These are phyloP conservation scores for Paratinospora sagittata DNA, from an alignment of 164 flowering plant species.

Conservation along the genomic window DNA sequence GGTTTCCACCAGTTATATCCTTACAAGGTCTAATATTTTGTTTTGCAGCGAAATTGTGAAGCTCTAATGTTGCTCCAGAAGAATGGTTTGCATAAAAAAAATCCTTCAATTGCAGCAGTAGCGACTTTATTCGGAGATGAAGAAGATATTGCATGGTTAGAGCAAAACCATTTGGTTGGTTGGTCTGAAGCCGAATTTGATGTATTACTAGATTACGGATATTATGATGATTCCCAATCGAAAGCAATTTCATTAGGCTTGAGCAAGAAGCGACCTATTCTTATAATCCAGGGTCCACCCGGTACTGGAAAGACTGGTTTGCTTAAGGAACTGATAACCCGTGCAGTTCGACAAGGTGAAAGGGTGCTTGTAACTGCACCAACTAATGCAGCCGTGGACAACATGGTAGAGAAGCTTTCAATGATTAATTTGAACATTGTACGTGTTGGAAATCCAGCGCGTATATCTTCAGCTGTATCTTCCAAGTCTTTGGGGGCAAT, in stretches of 20 bases:
- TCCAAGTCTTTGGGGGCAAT: conserved; percentile 72
- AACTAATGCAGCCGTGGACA: conserved; percentile 93
- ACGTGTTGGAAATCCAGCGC: conserved; percentile 88
- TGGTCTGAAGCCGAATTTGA: conserved; percentile 47
- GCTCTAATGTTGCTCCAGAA: conserved; percentile 92
- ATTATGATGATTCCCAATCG: conserved; percentile 58
- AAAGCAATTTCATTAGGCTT: conserved; percentile 69
- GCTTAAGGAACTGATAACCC: conserved; percentile 61
- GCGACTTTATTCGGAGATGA: conserved; percentile 78
- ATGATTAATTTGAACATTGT: conserved; percentile 56
- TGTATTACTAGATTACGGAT: conserved; percentile 25
- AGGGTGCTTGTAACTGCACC: conserved; percentile 92
- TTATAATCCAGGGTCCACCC: conserved; percentile 84
- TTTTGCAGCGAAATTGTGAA: conserved; percentile 79
- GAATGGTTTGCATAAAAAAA: conserved; percentile 78
- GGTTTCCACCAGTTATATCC: not conserved
- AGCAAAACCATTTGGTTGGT: conserved; percentile 47
- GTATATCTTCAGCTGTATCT: conserved; percentile 69
- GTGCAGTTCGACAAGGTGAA: conserved; percentile 74
- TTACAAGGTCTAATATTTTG: conserved; percentile 4
- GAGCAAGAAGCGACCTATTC: conserved; percentile 69
- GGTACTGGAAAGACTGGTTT: conserved; percentile 89
- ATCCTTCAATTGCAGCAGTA: conserved; percentile 63
- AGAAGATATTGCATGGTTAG: conserved; percentile 60
- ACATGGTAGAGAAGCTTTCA: conserved; percentile 87